Percentiles rank a stretch among this genome's conserved stretches.
Conservation (phyloP, 148 eudicot species). For the Pouteria glomerata region DNA sequence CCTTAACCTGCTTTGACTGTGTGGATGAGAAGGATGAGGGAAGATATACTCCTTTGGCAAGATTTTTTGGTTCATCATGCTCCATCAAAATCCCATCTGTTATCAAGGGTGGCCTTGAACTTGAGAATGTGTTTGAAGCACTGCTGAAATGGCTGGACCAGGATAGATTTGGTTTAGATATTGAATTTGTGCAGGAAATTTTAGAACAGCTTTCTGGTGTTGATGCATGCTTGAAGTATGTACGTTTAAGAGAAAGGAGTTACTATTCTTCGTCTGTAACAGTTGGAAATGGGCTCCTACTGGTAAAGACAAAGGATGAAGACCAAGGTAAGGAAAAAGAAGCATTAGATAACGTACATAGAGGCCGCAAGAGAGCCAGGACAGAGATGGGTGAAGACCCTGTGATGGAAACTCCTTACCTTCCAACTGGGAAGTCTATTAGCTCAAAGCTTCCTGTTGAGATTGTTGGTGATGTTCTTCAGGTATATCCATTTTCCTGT, state of each 20-base stretch:
- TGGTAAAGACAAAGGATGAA: conserved; percentile 33
- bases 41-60: conserved; percentile 30
- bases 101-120: conserved; percentile 24
- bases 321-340: conserved; percentile 25
- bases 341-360: conserved; percentile 24
- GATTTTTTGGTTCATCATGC: conserved; percentile 39
- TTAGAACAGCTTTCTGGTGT: conserved; percentile 49
- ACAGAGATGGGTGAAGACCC: conserved; percentile 16
- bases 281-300: conserved; percentile 50
- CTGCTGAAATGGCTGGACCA: conserved; percentile 48
- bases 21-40: conserved; percentile 24
- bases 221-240: conserved; percentile 36
- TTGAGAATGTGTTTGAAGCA: conserved; percentile 28
- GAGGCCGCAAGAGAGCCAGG: conserved; percentile 22
- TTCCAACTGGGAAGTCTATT: conserved; percentile 42
- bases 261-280: conserved; percentile 25
- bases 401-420: conserved; percentile 9
- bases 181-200: conserved; percentile 61
- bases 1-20: conserved; percentile 23
- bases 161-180: conserved; percentile 69
- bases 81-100: conserved; percentile 35
- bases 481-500: conserved; percentile 32
- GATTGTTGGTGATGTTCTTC: conserved; percentile 52
- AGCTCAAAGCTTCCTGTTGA: conserved; percentile 42
- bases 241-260: conserved; percentile 37